Evolutionary conservation across 139 green algal species (phyloP), one percentile per base, ranked within the genome.

Genomic region (Picochlorum sp.): DNA sequence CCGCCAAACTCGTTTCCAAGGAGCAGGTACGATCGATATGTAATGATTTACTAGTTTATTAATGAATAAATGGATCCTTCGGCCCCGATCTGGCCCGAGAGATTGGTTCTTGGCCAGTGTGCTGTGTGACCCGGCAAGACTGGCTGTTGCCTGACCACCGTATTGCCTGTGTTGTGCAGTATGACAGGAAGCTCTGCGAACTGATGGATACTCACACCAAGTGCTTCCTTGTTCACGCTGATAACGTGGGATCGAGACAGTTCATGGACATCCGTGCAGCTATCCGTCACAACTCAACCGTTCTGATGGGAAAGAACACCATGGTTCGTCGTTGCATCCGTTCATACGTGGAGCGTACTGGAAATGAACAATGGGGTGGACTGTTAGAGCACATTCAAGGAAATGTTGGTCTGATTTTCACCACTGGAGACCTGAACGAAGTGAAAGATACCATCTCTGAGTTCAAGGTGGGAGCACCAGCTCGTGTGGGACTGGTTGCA

Each of bases 251-350:
- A 64, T 97, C 88, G 39, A 94, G 87, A 77, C 93, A 98, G 85
- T 94, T 99, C 74, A 83, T 88, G 81, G 78, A 95, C 73, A 98
- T 99, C 73, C 88, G 93, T 55, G 80, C 77, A 78, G 91, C 78
- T 22, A 82, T 98, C 62, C 88, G 89, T 69, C 78, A 81, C 4
- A 63, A 90, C 57, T 85, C 70, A 39, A 66, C 86, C 37, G 85
- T 99, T 35, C 81, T 99, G 24, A 99, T 99, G 93, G 93, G 93
- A 60, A 99, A 99, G 86, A 99, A 99, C 89, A 99, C 93, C 50
- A 84, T 99, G 82, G 95, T 98, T 80, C 94, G 94, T 71, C 78
- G 83, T 67, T 94, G 64, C 80, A 93, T 99, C 68, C 75, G 86
- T 58, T 69, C 91, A 43, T 97, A 97, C 86, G 80, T 68, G 58